A percentile compares a stretch with the other conserved stretches of the same genome.
Evolutionary conservation across 108 stramenopile species (phyloP).

Genomic region (Skeletonema tropicum): DNA sequence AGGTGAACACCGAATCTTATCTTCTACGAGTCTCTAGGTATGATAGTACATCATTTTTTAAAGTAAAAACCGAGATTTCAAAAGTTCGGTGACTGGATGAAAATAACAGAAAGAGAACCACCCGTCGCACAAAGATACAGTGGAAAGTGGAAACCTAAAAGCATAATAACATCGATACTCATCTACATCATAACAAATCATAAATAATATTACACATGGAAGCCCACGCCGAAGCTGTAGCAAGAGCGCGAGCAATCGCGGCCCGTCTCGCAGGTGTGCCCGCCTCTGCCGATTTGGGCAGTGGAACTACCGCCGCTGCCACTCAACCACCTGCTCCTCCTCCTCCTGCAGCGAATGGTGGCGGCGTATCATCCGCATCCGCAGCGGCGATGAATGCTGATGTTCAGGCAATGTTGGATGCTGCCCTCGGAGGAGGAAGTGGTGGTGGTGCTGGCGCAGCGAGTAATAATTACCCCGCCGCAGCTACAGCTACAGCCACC

Average conservation of each 20-base stretch:
- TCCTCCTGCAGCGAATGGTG: conserved; percentile 9
- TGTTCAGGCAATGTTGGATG: conserved; percentile 36
- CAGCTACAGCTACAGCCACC: conserved; percentile 21
- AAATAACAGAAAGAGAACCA: too few species aligned
- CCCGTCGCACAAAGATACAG: too few species aligned
- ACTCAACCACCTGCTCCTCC: conserved; percentile 6
- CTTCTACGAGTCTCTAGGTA: too few species aligned
- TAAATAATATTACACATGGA: conserved; percentile 26
- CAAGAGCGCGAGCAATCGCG: conserved; percentile 84
- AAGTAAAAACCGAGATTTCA: too few species aligned
- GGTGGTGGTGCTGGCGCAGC: not conserved
- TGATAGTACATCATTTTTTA: too few species aligned
- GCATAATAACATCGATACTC: too few species aligned
- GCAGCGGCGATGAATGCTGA: conserved; percentile 18
- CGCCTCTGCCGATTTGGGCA: conserved; percentile 21
- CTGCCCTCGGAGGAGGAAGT: conserved; percentile 37
- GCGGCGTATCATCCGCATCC: conserved; percentile 4
- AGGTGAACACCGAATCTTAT: too few species aligned
- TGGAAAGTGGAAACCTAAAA: too few species aligned
- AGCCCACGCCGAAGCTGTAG: conserved; percentile 67
- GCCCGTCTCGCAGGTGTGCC: conserved; percentile 64
- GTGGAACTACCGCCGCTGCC: conserved; percentile 9
- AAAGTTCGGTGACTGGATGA: too few species aligned
- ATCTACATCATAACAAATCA: too few species aligned
- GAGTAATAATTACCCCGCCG: conserved; percentile 2